A percentile compares a stretch with the other conserved stretches of the same genome.
Evolutionary conservation across 1,139 yeast genomes (phyloP).

Genomic region (Geotrichum fermentans): DNA sequence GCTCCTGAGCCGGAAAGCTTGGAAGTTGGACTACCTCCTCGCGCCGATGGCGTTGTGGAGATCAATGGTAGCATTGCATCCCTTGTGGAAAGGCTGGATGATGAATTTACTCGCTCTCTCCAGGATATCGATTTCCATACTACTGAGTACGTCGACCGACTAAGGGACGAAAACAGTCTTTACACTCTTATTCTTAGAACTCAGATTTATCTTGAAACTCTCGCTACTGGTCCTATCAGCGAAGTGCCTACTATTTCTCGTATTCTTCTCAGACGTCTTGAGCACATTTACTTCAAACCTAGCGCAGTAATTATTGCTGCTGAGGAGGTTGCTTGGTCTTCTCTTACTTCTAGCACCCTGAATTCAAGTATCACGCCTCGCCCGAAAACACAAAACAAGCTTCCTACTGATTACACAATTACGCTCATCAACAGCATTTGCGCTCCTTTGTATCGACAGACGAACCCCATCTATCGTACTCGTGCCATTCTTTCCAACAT

Average conservation of each 20-base stretch:
- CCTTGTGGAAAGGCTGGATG: slow-evolving; percentile 88
- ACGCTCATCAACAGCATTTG: slow-evolving; percentile 62
- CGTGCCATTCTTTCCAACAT: slow-evolving; percentile 81
- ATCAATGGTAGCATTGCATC: slow-evolving; percentile 83
- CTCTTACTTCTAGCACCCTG: slow-evolving; percentile 36
- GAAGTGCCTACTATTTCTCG: slow-evolving; percentile 49
- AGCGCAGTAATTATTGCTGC: slow-evolving; percentile 61
- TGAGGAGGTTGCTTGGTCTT: slow-evolving; percentile 70
- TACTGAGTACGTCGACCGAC: slow-evolving; percentile 83
- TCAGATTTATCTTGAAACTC: slow-evolving; percentile 74
- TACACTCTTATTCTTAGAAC: slow-evolving; percentile 76
- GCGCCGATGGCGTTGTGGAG: slow-evolving; percentile 66
- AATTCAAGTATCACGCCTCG: slow-evolving; percentile 39
- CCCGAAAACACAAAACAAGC: slow-evolving; percentile 19
- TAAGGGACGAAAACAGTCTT: slow-evolving; percentile 77
- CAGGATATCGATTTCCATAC: slow-evolving; percentile 93
- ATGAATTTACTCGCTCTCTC: slow-evolving; percentile 83
- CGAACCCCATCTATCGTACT: slow-evolving; percentile 65
- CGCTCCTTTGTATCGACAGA: slow-evolving; percentile 59
- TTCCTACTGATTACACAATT: slow-evolving; percentile 40
- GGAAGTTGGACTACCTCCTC: slow-evolving; percentile 62
- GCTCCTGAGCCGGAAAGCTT: slow-evolving; percentile 76
- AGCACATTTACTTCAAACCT: slow-evolving; percentile 91
- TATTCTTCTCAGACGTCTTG: slow-evolving; percentile 77
- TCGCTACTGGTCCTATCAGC: slow-evolving; percentile 44